Evolutionary conservation across 2,329 filamentous ascomycete genomes (phyloP), one percentile per base, ranked within the genome.

Genomic region (Alternaria sp.): DNA sequence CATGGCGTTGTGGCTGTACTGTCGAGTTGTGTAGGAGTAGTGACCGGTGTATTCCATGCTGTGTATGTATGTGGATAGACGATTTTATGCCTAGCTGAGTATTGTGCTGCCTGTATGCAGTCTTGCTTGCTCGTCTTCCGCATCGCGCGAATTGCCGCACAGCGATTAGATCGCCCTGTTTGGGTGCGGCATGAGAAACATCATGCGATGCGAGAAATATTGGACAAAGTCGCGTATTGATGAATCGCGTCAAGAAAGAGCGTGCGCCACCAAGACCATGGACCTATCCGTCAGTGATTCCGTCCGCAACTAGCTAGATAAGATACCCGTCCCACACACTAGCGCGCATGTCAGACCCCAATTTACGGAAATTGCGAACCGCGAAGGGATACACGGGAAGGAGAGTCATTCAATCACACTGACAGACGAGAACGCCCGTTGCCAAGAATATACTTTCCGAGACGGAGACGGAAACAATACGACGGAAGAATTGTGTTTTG

Each of bases 311-410:
- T 52, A 43, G 45, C 49, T 43, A 15, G 54, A 52, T 51, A 57
- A 40, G 62, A 61, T 66, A 61, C 50, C 63, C 57, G 65, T 67
- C 62, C 30, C 21, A 44, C 32, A 40, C n/a, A 40, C 65, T 63
- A 65, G 65, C 54, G 57, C 45, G 52, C 46, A 47, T 50, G 52
- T 32, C 56, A 50, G 45, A 45, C 32, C 30, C 53, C 40, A 46
- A 62, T 56, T 12, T 46, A 53, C 53, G 55, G 62, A 67, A 40
- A 67, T 67, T 67, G 62, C 59, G 36, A 40, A 40, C 36, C 36
- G 36, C 36, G 36, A 67, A 67, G 45, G 52, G 36, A 19, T 15
- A 45, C 17, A 44, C 21, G n/a, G 30, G 17, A 28, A 45, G 32
- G 32, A 36, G 32, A 26, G 45, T 57, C 59, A 57, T 57, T 30